These are phyloP conservation scores for Venturia asperata DNA, from an alignment of 2,329 filamentous ascomycete species.

Conservation along the genomic window DNA sequence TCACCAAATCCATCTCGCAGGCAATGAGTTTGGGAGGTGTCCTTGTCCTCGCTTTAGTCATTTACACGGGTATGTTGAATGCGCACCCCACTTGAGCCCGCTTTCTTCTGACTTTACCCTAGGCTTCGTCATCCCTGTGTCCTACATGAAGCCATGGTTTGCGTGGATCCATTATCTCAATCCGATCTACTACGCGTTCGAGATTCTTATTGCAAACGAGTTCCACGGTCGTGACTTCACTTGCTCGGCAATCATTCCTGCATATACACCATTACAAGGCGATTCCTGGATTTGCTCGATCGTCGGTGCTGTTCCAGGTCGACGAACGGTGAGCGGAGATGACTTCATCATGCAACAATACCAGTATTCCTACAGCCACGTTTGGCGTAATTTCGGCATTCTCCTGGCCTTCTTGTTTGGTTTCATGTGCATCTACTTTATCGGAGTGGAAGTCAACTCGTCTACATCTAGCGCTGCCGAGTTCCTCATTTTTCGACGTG, in stretches of 20 bases:
- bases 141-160: slow-evolving; percentile 37
- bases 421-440: slow-evolving; percentile 58
- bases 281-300: slow-evolving; percentile 42
- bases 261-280: slow-evolving; percentile 52
- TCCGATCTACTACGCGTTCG: slow-evolving; percentile 63
- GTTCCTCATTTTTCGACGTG: slow-evolving; percentile 51
- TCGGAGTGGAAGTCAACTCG: slow-evolving; percentile 59
- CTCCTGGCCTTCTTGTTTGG: slow-evolving; percentile 50
- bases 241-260: slow-evolving; percentile 40
- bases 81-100: not conserved
- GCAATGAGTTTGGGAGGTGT: slow-evolving; percentile 37
- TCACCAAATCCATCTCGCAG: slow-evolving; percentile 28
- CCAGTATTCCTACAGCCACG: slow-evolving; percentile 48
- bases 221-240: slow-evolving; percentile 53
- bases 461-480: slow-evolving; percentile 58
- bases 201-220: slow-evolving; percentile 63
- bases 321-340: slow-evolving; percentile 46
- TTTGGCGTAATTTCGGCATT: slow-evolving; percentile 55
- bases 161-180: slow-evolving; percentile 38
- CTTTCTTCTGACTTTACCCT: not conserved
- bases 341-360: slow-evolving; percentile 51
- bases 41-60: slow-evolving; percentile 34
- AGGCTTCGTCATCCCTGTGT: slow-evolving; percentile 35
- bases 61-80: slow-evolving; percentile 25
- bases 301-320: slow-evolving; percentile 49